Evolutionary conservation across 768 basidiomycete genomes (phyloP).

Genomic region (Chlorophyllum brunneum): DNA sequence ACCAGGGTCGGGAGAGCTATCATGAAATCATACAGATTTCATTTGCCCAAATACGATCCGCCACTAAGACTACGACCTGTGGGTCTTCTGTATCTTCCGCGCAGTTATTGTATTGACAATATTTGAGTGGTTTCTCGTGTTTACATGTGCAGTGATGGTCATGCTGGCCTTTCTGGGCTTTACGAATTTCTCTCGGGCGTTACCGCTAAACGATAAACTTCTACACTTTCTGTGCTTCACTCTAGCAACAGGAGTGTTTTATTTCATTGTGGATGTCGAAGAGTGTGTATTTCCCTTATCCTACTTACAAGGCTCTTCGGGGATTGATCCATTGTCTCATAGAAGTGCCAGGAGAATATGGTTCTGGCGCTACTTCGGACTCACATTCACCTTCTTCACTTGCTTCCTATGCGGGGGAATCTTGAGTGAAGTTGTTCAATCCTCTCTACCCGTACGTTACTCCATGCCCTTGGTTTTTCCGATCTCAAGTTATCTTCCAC

Average conservation of each 20-base stretch:
- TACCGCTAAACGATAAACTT: conserved; percentile 78
- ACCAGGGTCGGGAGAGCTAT: conserved; percentile 49
- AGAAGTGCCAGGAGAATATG: conserved; percentile 80
- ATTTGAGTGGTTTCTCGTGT: conserved; percentile 74
- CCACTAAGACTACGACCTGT: conserved; percentile 75
- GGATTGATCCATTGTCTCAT: background rate
- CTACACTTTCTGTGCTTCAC: conserved; percentile 76
- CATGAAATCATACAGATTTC: conserved; percentile 69
- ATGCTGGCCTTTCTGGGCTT: conserved; percentile 73
- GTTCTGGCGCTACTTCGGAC: conserved; percentile 76
- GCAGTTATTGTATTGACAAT: background rate
- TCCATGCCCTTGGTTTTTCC: background rate
- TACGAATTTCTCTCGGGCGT: conserved; percentile 58
- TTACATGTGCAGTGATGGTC: conserved; percentile 66
- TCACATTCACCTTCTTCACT: conserved; percentile 63
- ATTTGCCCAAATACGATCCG: conserved; percentile 61
- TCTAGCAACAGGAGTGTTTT: conserved; percentile 75
- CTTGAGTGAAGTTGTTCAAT: conserved; percentile 79
- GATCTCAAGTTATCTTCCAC: conserved; percentile 4
- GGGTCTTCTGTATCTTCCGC: conserved; percentile 5
- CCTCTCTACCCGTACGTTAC: conserved; percentile 61
- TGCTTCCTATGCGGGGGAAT: conserved; percentile 82
- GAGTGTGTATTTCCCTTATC: conserved; percentile 55
- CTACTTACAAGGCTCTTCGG: background rate
- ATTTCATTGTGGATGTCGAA: conserved; percentile 85